Conservation (phyloP, 768 basidiomycete species). For the Macrolepiota albuminosa region DNA sequence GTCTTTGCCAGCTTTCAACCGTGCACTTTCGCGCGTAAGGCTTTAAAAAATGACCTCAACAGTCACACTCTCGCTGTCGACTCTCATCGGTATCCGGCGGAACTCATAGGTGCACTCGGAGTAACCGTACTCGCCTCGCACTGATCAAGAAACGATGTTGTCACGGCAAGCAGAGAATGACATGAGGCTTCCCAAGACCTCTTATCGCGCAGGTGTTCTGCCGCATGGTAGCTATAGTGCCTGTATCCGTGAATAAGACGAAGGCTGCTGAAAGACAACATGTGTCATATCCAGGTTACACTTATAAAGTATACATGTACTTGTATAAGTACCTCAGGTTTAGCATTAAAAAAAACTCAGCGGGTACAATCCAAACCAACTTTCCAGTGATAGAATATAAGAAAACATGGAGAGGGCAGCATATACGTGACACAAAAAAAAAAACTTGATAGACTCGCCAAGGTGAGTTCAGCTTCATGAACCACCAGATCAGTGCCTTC, state of each 20-base stretch:
- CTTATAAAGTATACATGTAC: background rate
- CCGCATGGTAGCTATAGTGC: too few relatives aligned
- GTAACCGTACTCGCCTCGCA: too few relatives aligned
- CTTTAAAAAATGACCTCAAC: background rate
- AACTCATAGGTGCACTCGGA: too few relatives aligned
- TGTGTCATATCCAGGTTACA: background rate
- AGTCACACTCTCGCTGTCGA: background rate
- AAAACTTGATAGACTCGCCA: background rate
- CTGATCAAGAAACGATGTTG: too few relatives aligned
- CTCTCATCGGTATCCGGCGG: background rate
- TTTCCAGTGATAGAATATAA: background rate
- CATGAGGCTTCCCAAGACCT: background rate
- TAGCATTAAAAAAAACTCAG: too few relatives aligned
- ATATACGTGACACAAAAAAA: background rate
- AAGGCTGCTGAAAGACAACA: too few relatives aligned
- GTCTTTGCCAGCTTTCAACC: background rate
- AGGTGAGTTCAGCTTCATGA: background rate
- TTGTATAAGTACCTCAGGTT: background rate
- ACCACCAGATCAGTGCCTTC: constrained; percentile 18
- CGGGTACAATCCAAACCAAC: background rate
- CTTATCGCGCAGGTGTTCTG: background rate
- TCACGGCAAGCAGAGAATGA: background rate
- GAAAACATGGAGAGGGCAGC: background rate
- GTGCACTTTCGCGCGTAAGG: background rate
- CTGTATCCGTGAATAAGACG: too few relatives aligned